Base-by-base conservation (phyloP, 2,329 filamentous ascomycete genomes). In the Neospermospora avenae region DNA sequence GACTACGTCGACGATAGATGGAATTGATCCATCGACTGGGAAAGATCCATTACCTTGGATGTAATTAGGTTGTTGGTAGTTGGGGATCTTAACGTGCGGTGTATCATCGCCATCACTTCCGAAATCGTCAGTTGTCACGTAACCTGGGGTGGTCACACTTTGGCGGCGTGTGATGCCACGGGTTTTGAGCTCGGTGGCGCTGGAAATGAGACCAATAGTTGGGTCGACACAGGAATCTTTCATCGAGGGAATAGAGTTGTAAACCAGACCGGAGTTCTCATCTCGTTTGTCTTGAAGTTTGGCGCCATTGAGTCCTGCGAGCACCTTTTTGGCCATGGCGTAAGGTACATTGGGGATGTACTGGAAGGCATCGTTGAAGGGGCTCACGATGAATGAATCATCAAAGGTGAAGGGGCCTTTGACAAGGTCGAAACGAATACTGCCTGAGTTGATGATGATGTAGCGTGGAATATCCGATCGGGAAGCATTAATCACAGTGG, bases 351-450 rank as follows among this genome's bases (percentile, higher is more conserved):
- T 85, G 41, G 87, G 85, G 54, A 96, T 79, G 67, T 86, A 91
- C 44, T 83, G 81, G 73, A 97, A 89, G 0, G 82, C 84, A 73
- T 88, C 96, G 1, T 84, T 86, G 73, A 98, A 98, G 0, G 93
- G 93, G 11, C 89, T 95, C 34, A 98, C 82, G 42, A 92, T 86
- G 72, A 86, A 97, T 0, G 88, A 90, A 6, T 87, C 88, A 71
- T 98, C 93, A 41, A 86, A 85, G 0, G 93, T 97, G 71, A 97
- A 97, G 0, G 87, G 81, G 0, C 93, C 93, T 73, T 93, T 85
- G 80, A 96, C 96, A 61, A 98, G 89, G 74, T 98, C 93, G 74
- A 98, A 98, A 22, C 93, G 89, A 63, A 98, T 86, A 5, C 89
- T 90, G 31, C 93, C 93, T 0, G 91, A 96, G 75, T 98, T 98